Evolutionary conservation across 495 filamentous ascomycete genomes (phyloP), one percentile per base, ranked within the genome.

Genomic region (Xylaria grammica): DNA sequence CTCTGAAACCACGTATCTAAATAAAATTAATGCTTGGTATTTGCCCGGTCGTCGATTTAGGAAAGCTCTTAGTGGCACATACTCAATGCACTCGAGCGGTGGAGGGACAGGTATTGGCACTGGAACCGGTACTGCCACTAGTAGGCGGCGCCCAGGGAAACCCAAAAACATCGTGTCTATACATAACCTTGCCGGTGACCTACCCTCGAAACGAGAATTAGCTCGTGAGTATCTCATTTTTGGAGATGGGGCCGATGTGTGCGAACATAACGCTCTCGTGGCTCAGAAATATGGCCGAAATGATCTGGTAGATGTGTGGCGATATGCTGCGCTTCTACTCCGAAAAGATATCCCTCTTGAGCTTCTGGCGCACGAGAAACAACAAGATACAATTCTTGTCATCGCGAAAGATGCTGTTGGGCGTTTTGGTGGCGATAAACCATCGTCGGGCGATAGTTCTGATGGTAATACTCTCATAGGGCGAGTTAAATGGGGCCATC

Each of bases 281-380:
- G 93, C 94, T 17, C 80, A 87, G 65, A 88, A 87, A 65, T 83
- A 90, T 69, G 92, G 92, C 3, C 87, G 84, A 67, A 74, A 82
- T 36, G 92, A 97, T 68, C 72, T 94, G 27, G 92, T 90, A 30
- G 87, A 92, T 65, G 85, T 96, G 2, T 99, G 95, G 95, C 85
- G 86, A 32, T 88, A 97, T 60, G 81, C 90, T 32, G 88, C 86
- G 29, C 77, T 96, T 62, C 82, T 99, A 0, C 75, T 99, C 44
- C 85, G 89, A 65, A 90, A 91, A 63, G 83, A 90, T 64, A 87
- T 91, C 11, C 91, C 90, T 3, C 74, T 93, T 0, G 84, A 90
- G 67, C 77, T 90, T n/a, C 80, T 85, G 32, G 70, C 71, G 15
- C 66, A 65, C 20, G 73, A 82, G 4, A 79, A 81, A 49, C 72